Evolutionary conservation across 2,329 filamentous ascomycete species (phyloP).

Genomic region (Herpotrichia juniperi): DNA sequence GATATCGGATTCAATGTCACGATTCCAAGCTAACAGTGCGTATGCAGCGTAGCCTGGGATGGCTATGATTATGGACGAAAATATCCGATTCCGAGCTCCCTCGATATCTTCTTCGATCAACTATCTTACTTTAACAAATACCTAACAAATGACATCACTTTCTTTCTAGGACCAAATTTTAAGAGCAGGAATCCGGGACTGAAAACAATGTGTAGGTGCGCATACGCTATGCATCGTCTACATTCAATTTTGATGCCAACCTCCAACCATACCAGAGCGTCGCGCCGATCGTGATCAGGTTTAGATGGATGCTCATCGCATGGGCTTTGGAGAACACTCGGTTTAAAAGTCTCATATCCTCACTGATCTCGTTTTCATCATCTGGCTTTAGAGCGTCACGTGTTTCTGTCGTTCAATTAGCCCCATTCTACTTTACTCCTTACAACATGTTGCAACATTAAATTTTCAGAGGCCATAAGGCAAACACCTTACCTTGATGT

Average conservation of each 20-base stretch:
- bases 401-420: conserved; percentile 15
- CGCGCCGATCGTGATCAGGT: conserved; percentile 44
- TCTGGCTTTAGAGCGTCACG: conserved; percentile 14
- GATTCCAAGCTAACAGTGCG: too few species aligned
- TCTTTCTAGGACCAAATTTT: too few species aligned
- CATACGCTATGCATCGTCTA: background rate
- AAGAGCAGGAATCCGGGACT: too few species aligned
- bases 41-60: too few species aligned
- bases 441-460: background rate
- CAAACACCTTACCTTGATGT: conserved; percentile 27
- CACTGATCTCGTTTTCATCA: conserved; percentile 5
- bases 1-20: too few species aligned
- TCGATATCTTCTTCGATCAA: too few species aligned
- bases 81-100: too few species aligned
- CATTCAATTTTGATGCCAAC: conserved; percentile 22
- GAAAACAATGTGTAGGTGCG: too few species aligned
- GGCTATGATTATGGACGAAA: too few species aligned
- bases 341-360: conserved; percentile 33
- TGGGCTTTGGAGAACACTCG: conserved; percentile 44
- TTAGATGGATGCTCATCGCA: conserved; percentile 53
- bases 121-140: too few species aligned
- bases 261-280: conserved; percentile 35
- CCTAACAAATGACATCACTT: too few species aligned
- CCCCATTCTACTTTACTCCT: background rate
- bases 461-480: background rate